phyloP scores from a whole-genome alignment of 306 rosid species.

The Acacia acuminata region DNA sequence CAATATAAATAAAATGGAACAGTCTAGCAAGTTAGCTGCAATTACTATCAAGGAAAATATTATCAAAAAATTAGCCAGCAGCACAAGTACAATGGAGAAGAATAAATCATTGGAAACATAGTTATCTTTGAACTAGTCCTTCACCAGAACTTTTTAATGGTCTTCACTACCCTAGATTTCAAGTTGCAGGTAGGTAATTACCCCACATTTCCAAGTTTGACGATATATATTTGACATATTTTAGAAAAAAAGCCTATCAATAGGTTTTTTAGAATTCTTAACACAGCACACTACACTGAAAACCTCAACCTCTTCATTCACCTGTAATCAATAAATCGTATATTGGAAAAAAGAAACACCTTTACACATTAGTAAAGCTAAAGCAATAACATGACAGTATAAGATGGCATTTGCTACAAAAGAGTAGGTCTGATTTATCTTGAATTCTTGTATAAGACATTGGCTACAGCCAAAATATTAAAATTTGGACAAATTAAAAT shows the following conservation, averaged over 20 bases:
- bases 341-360: slow-evolving; percentile 3
- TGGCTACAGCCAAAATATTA: slow-evolving; percentile 12
- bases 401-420: slow-evolving; percentile 29
- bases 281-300: neutral
- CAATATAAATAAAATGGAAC: neutral
- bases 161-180: neutral
- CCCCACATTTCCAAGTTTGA: slow-evolving; percentile 19
- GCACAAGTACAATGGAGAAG: slow-evolving; percentile 20
- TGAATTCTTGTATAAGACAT: neutral
- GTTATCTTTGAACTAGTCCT: neutral
- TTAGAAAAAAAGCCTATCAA: neutral
- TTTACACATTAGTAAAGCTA: slow-evolving; percentile 2
- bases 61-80: slow-evolving; percentile 22
- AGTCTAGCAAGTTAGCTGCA: slow-evolving; percentile 10
- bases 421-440: slow-evolving; percentile 23
- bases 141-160: neutral
- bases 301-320: slow-evolving; percentile 1
- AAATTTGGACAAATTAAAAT: slow-evolving; percentile 14
- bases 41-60: slow-evolving; percentile 13
- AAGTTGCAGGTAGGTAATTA: neutral
- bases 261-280: neutral
- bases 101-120: slow-evolving; percentile 4
- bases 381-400: slow-evolving; percentile 11
- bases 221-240: neutral
- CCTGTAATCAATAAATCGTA: slow-evolving; percentile 12